Conservation (phyloP, 306 rosid genomes). For the Prunus fruticosa region DNA sequence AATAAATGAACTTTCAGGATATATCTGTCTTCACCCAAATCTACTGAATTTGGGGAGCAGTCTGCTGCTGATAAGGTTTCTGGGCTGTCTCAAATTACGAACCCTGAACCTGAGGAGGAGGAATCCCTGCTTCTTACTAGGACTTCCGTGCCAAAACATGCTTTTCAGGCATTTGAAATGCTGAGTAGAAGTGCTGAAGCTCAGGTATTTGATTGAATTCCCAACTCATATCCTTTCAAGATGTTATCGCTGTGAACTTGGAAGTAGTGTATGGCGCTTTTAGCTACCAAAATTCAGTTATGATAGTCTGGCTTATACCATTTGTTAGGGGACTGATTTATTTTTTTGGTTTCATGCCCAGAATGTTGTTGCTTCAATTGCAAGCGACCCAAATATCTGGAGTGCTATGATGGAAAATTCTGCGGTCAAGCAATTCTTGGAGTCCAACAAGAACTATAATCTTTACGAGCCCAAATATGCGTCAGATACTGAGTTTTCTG, state of each 20-base stretch:
- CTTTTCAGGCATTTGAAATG: constrained; percentile 59
- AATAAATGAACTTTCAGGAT: constrained; percentile 38
- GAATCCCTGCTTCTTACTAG: constrained; percentile 19
- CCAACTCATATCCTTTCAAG: background rate
- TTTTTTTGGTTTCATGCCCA: constrained; percentile 26
- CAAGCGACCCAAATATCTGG: constrained; percentile 67
- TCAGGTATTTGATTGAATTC: constrained; percentile 52
- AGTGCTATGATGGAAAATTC: constrained; percentile 61
- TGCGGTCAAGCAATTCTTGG: constrained; percentile 42
- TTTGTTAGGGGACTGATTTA: background rate
- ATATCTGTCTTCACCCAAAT: constrained; percentile 47
- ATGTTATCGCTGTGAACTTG: background rate
- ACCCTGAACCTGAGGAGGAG: constrained; percentile 28
- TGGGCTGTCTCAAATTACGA: constrained; percentile 25
- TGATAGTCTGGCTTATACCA: background rate
- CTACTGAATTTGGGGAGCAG: constrained; percentile 21
- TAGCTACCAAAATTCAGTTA: background rate
- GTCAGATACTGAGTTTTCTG: constrained; percentile 29
- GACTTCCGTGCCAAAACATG: constrained; percentile 47
- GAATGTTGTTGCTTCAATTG: constrained; percentile 79
- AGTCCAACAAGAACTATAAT: constrained; percentile 43
- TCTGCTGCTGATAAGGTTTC: constrained; percentile 28
- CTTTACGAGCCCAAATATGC: background rate
- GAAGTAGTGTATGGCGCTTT: background rate
- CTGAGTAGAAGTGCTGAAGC: constrained; percentile 56